Base-by-base conservation (phyloP, 495 filamentous ascomycete species). In the Trichocladium uniseriatum region DNA sequence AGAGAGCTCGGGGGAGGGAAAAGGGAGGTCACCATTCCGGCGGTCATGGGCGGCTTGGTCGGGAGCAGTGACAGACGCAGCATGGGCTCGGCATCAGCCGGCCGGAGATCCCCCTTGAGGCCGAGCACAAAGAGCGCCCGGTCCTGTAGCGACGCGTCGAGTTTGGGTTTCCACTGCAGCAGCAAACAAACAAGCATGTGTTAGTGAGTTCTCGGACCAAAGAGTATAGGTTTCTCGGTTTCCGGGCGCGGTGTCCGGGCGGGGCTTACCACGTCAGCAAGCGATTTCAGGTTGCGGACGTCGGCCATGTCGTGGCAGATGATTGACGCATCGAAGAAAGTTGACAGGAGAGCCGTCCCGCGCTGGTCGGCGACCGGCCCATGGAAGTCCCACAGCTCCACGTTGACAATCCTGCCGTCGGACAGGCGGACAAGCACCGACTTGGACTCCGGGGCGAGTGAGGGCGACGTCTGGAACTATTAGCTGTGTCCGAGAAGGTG, bases 361-460 rank as follows among this genome's bases (percentile, higher is more conserved):
- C 27, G 24, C 10, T 48, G 32, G 29, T 34, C 29, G 19, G 35
- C 38, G 9, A 53, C 19, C 2, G 31, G 38, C 7, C 61, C 61
- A 3, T 61, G 61, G 39, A 64, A 55, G 40, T 64, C 63, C 58
- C 61, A 66, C 4, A 66, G 20, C 59, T 64, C 61, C 18, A 64
- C 39, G 6, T 38, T 45, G 10, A 59, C 40, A 8, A 36, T 2
- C 10, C 35, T 36, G 8, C 49, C 38, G 38, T 54, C 46, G n/a
- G 21, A n/a, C 32, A 38, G 7, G 6, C 49, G 38, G 27, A 48
- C 38, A n/a, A 2, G 18, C 16, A 62, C 35, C 5, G 35, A 58
- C 11, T 38, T 38, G 48, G 24, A 50, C 19, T 54, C 52, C 3
- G 55, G 58, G 10, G 38, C 38, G 16, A 39, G 28, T 0, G 56